Base-by-base conservation (phyloP, 225 moss, liverwort and hornwort genomes). In the Asterella californica region DNA sequence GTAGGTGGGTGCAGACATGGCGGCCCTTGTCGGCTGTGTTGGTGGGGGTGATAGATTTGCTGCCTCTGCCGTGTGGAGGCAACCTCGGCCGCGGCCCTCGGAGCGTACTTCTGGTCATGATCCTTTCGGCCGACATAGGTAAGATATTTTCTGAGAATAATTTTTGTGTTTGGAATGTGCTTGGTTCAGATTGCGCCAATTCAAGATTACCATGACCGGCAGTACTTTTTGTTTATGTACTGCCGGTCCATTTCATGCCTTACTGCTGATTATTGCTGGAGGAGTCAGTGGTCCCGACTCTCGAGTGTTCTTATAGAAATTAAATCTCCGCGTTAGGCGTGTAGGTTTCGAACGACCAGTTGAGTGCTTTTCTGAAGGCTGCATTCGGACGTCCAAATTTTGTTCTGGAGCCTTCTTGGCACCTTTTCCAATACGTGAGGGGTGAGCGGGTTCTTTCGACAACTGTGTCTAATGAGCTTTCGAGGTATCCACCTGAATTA, bases 11-110 rank as follows among this genome's bases (percentile, higher is more conserved):
- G 69, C 34, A 72, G 64, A 66, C 9, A 86, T 86, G 86, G 80
- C 80, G 73, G 80, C 48, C 47, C 36, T 73, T 69, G 57, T 83
- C 29, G 80, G 37, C 36, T 77, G 80, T 55, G 49, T 70, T 69
- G 79, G 78, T 64, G 72, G 78, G 62, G 78, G 83, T 71, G 83
- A 86, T 67, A 77, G 75, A 34, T 63, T 81, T 79, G 60, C 62
- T 66, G 73, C 80, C 53, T 30, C 76, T 33, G 72, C 79, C 55
- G 72, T 85, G 36, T 75, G 79, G 74, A 69, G 70, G 72, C 82
- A 80, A 73, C 32, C 29, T 37, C 77, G 83, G 75, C 78, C 80
- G 60, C 69, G 75, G 75, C 47, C 70, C 52, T 83, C 67, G 37
- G 59, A 76, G 61, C 61, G 53, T 15, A 54, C 65, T 48, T 34